Base-by-base conservation (phyloP, 1,284 basidiomycete species). In the Xerocomus nothofagi region DNA sequence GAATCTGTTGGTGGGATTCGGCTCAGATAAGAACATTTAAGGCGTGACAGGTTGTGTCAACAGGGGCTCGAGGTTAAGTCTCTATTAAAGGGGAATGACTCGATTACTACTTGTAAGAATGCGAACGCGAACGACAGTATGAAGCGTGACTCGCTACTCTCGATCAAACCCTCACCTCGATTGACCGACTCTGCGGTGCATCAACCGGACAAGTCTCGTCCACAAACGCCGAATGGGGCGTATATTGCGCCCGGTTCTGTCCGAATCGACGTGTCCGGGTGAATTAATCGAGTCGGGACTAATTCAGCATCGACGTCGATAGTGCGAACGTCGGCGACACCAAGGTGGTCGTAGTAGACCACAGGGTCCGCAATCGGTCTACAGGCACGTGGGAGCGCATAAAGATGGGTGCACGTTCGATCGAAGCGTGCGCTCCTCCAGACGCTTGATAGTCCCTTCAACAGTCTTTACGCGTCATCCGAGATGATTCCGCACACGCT, bases 381-480 rank as follows among this genome's bases (percentile, higher is more conserved):
- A 11, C 6, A 10, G 3, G 8, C 15, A 10, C 15, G 10, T 11
- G 17, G 12, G 17, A n/a, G n/a, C n/a, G n/a, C n/a, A n/a, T n/a
- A n/a, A n/a, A n/a, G n/a, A n/a, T n/a, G n/a, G n/a, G n/a, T n/a
- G n/a, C n/a, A n/a, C n/a, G n/a, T n/a, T n/a, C n/a, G n/a, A n/a
- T n/a, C n/a, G n/a, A n/a, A n/a, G n/a, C n/a, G n/a, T n/a, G n/a
- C n/a, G n/a, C n/a, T n/a, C 57, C 57, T 59, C 78, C 78, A 80
- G 44, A 78, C 70, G 60, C n/a, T 79, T 79, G 70, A 79, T 71
- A 54, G 73, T 11, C 65, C 60, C 55, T 71, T 62, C 41, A 72
- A 60, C 6, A 71, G 60, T 14, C 67, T 63, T 10, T 71, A 68
- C 1, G 69, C 71, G 4, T 73, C 73, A 17, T 64, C 64, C 5